Base-by-base conservation (phyloP, 208 protist species). In the Trypanosoma platydactyli region DNA sequence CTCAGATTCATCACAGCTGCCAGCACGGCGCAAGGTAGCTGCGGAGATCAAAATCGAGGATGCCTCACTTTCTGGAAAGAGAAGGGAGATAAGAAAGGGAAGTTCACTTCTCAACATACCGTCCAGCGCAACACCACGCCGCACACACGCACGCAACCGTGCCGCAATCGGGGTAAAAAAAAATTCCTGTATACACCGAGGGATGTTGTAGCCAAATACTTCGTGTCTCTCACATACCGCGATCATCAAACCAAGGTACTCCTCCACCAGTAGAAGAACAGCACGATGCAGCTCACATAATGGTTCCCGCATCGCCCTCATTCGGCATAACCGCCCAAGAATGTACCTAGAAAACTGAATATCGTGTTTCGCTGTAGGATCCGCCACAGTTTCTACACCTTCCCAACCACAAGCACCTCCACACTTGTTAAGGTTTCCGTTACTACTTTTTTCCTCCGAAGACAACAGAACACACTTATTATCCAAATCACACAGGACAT, bases 401-500 rank as follows among this genome's bases (percentile, higher is more conserved):
- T 18, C 41, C 13, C 44, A 38, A 54, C 9, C 29, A 3, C 33
- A 38, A 54, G 33, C 20, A 48, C 1, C 55, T 48, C 35, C 25
- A 7, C 24, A 2, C 5, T 38, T 38, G 20, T 48, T 40, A 30
- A 20, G 20, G 29, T n/a, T 54, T 4, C 20, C 2, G 29, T 25
- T 58, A 22, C 42, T 53, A 7, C 41, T 60, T 22, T 13, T 15
- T 27, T 46, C 18, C n/a, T 69, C 61, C 13, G 42, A 22, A 1
- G 53, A 68, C 22, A 64, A 1, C 15, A 76, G 27, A 42, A 92
- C 72, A 15, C 61, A 71, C 7, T 68, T 71, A 27, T 73, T 70
- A 60, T 93, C 87, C 3, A 94, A 58, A 61, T 94, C 85, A 67
- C 80, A 88, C 27, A 94, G 51, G 20, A 90, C 51, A 71, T 91